Conservation (phyloP, 2,329 filamentous ascomycete genomes). For the Colletotrichum acutatum region DNA sequence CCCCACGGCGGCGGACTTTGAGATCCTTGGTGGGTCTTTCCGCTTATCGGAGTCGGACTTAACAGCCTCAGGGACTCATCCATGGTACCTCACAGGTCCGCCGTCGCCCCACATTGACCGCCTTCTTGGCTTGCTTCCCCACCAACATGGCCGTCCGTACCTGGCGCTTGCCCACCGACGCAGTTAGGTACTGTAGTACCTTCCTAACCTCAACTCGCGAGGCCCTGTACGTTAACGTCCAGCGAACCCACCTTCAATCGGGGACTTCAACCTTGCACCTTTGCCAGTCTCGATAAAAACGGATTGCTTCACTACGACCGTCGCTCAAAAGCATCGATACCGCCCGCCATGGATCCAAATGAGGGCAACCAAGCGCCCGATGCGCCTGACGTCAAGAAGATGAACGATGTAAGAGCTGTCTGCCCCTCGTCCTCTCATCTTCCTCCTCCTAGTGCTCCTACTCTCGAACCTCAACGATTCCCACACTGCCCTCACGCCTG, state of each 20-base stretch:
- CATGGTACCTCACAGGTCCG: not conserved
- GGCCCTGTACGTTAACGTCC: slow-evolving; percentile 19
- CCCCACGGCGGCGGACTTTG: slow-evolving; percentile 20
- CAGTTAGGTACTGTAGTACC: not conserved
- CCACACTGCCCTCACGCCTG: not conserved
- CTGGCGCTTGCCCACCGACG: not conserved
- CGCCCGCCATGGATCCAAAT: slow-evolving; percentile 57
- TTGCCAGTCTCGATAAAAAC: slow-evolving; percentile 3
- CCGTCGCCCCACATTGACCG: slow-evolving; percentile 9
- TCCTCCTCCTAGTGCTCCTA: slow-evolving; percentile 14
- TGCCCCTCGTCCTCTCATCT: not conserved
- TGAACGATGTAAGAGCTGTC: slow-evolving; percentile 60
- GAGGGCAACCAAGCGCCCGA: slow-evolving; percentile 55
- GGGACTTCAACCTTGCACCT: not conserved
- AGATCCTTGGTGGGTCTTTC: not conserved
- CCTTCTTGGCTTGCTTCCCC: slow-evolving; percentile 10
- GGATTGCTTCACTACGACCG: not conserved
- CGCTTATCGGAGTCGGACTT: slow-evolving; percentile 28
- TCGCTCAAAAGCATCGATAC: not conserved
- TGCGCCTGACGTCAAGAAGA: slow-evolving; percentile 68
- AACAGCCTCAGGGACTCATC: not conserved
- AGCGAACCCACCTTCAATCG: slow-evolving; percentile 5
- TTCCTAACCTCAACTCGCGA: not conserved
- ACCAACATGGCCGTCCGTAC: not conserved
- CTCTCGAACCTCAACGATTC: not conserved